phyloP scores from a whole-genome alignment of 2,329 filamentous ascomycete species.

The Diplodia mutila region DNA sequence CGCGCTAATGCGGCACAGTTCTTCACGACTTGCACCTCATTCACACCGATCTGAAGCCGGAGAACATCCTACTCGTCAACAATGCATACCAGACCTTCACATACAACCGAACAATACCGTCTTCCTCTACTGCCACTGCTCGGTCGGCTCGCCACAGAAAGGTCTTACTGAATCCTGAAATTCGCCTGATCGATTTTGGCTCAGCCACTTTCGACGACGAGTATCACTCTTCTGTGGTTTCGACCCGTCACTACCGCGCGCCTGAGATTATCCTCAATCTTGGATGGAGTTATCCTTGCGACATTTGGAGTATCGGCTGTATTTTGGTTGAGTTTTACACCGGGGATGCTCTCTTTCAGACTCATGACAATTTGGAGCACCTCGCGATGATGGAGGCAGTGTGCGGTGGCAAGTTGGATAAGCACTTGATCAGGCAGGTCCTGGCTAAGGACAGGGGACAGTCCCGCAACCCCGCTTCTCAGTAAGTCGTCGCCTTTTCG shows the following conservation, averaged over 20 bases:
- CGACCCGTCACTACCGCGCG: conserved; percentile 67
- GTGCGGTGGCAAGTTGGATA: conserved; percentile 60
- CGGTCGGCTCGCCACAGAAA: conserved; percentile 64
- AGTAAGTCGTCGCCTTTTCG: conserved; percentile 49
- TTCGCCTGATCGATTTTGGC: conserved; percentile 69
- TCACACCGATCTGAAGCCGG: conserved; percentile 77
- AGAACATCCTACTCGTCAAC: conserved; percentile 69
- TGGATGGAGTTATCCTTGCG: conserved; percentile 70
- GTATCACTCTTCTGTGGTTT: conserved; percentile 70
- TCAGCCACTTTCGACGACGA: conserved; percentile 71
- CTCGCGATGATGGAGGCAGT: conserved; percentile 72
- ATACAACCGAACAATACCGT: conserved; percentile 69
- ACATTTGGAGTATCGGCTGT: conserved; percentile 72
- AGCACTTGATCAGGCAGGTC: conserved; percentile 58
- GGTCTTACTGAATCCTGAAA: conserved; percentile 67
- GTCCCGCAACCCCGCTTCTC: conserved; percentile 58
- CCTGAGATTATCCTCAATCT: conserved; percentile 70
- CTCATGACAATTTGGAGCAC: conserved; percentile 69
- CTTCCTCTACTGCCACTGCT: conserved; percentile 62
- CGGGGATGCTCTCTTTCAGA: conserved; percentile 69
- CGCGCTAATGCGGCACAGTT: conserved; percentile 59
- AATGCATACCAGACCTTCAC: conserved; percentile 70
- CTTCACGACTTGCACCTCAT: conserved; percentile 96
- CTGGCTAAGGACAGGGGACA: conserved; percentile 52
- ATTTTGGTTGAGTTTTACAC: conserved; percentile 72